A percentile compares a stretch with the other conserved stretches of the same genome.
These are phyloP conservation scores for Rosellinia necatrix DNA, from an alignment of 2,329 filamentous ascomycete genomes.

Conservation along the genomic window DNA sequence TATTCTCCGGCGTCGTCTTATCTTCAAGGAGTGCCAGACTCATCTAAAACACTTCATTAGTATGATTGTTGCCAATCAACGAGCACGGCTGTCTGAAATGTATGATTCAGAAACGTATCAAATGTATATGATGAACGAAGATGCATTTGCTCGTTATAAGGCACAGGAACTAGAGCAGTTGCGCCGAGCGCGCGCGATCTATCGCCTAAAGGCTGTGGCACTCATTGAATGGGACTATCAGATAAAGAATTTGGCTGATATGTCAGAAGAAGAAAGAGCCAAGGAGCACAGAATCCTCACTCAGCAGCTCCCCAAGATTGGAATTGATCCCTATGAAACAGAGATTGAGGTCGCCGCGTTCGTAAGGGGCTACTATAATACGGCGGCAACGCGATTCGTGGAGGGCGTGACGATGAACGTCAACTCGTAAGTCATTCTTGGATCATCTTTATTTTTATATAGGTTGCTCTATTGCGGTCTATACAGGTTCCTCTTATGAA, in stretches of 20 bases:
- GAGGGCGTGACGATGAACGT: constrained; percentile 51
- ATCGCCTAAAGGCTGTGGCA: constrained; percentile 50
- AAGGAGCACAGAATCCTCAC: constrained; percentile 51
- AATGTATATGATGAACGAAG: constrained; percentile 62
- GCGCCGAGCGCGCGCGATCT: constrained; percentile 53
- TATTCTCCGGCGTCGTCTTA: constrained; percentile 50
- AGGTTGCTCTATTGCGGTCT: background rate
- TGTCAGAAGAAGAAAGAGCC: constrained; percentile 54
- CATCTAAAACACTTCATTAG: constrained; percentile 52
- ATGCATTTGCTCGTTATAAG: constrained; percentile 52
- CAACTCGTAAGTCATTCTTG: constrained; percentile 29
- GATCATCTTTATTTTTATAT: accelerated
- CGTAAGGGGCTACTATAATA: constrained; percentile 70
- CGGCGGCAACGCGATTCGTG: constrained; percentile 67
- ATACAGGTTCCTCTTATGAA: background rate
- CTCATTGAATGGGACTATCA: constrained; percentile 44
- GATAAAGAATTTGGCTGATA: constrained; percentile 38
- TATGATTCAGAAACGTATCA: constrained; percentile 59
- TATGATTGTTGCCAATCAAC: constrained; percentile 44
- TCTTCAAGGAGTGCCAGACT: constrained; percentile 54
- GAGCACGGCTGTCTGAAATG: constrained; percentile 47
- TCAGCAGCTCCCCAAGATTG: constrained; percentile 53
- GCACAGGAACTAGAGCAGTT: constrained; percentile 52
- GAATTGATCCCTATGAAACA: constrained; percentile 59
- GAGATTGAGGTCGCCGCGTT: constrained; percentile 68